A percentile compares a stretch with the other conserved stretches of the same genome.
phyloP scores from a whole-genome alignment of 192 early-diverging fungal species.

The Coemansia umbellata region DNA sequence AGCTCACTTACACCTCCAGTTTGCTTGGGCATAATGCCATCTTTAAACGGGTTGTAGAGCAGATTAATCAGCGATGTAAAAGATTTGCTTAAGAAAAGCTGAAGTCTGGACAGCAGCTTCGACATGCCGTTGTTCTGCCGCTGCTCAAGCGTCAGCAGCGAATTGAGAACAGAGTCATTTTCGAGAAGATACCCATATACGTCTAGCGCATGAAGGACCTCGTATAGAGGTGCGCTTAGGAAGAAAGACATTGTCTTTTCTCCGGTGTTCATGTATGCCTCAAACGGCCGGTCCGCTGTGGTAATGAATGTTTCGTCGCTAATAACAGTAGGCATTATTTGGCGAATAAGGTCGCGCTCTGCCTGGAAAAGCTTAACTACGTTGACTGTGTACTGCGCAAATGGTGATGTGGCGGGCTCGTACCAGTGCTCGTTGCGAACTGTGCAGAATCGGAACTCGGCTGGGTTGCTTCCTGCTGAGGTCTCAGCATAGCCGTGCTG shows the following conservation, averaged over 20 bases:
- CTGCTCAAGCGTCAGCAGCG: conserved; percentile 27
- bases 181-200: conserved; percentile 45
- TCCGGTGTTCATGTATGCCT: conserved; percentile 33
- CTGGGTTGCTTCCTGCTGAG: conserved; percentile 11
- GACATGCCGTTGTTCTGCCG: conserved; percentile 31
- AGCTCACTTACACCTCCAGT: conserved; percentile 46
- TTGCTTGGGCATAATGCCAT: conserved; percentile 45
- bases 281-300: conserved; percentile 35
- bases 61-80: conserved; percentile 32
- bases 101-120: conserved; percentile 31
- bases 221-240: conserved; percentile 38
- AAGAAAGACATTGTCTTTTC: conserved; percentile 43
- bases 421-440: conserved; percentile 49
- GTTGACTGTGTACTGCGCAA: conserved; percentile 47
- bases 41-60: conserved; percentile 37
- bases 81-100: conserved; percentile 36
- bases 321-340: conserved; percentile 47
- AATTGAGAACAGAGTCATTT: conserved; percentile 25
- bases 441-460: conserved; percentile 41
- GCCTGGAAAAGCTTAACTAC: conserved; percentile 50
- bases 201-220: conserved; percentile 46
- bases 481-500: conserved; percentile 20
- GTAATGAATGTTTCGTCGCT: conserved; percentile 36
- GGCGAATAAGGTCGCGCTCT: conserved; percentile 46
- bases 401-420: conserved; percentile 46